Evolutionary conservation across 352 stramenopile genomes (phyloP).

Genomic region (Phytophthora pistaciae): DNA sequence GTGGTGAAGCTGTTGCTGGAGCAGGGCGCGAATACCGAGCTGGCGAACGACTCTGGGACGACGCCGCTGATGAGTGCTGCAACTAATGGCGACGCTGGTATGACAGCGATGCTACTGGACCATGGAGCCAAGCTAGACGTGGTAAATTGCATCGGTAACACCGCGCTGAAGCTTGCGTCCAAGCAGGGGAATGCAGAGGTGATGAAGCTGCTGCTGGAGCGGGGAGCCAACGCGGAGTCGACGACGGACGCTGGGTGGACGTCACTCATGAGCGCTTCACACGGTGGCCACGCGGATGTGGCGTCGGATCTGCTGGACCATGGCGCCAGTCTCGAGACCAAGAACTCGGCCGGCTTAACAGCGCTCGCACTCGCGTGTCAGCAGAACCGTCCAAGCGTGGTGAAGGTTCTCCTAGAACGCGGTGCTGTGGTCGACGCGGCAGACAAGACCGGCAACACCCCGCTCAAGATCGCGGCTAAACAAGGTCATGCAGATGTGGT

Average conservation of each 20-base stretch:
- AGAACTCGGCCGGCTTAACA: constrained; percentile 1
- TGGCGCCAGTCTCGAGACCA: constrained; percentile 1
- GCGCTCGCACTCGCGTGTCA: constrained; percentile 1
- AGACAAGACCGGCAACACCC: constrained; percentile 5
- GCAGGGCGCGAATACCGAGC: background rate
- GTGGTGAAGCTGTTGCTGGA: constrained; percentile 8
- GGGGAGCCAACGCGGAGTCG: background rate
- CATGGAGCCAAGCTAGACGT: background rate
- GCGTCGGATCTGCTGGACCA: constrained; percentile 9
- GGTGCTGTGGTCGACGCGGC: background rate
- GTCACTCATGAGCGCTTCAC: background rate
- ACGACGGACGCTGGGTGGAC: background rate
- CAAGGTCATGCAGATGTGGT: constrained; percentile 8
- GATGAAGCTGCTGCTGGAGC: background rate
- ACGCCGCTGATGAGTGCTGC: constrained; percentile 7
- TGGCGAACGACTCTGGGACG: background rate
- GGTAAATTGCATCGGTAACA: background rate
- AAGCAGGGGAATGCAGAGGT: background rate
- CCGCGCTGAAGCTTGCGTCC: background rate
- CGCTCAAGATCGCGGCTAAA: constrained; percentile 5
- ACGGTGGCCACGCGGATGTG: constrained; percentile 5
- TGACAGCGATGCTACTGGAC: background rate
- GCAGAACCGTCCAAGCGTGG: background rate
- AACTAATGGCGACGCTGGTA: background rate
- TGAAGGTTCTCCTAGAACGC: constrained; percentile 2